A percentile compares a stretch with the other conserved stretches of the same genome.
phyloP scores from a whole-genome alignment of 2,329 filamentous ascomycete genomes.

The Hyphodiscus sp. region DNA sequence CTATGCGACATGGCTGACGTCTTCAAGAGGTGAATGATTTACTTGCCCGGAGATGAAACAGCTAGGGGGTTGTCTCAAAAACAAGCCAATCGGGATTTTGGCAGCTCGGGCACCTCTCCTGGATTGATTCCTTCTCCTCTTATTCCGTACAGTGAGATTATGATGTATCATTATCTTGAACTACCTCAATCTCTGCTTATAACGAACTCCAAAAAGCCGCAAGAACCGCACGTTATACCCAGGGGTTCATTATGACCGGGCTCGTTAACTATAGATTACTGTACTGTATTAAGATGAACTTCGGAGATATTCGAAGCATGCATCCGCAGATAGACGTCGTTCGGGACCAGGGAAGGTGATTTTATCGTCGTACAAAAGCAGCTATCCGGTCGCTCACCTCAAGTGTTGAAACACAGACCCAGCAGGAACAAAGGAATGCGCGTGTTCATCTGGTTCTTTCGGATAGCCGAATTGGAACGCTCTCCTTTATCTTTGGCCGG shows the following conservation, averaged over 20 bases:
- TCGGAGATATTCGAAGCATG: no score
- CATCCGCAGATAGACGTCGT: not conserved
- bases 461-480: conserved; percentile 1
- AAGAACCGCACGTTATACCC: no score
- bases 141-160: not conserved
- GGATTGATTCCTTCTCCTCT: not conserved
- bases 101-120: not conserved
- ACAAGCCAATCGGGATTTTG: not conserved
- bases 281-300: no score
- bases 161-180: not conserved
- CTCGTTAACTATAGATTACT: no score
- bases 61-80: not conserved
- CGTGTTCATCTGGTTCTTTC: not conserved
- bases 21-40: not conserved
- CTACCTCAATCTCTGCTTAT: no score
- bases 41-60: not conserved
- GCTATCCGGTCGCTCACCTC: no score
- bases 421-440: not conserved
- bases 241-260: no score
- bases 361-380: not conserved
- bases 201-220: no score
- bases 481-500: conserved; percentile 2
- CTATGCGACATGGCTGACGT: not conserved
- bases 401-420: not conserved
- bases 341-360: not conserved